Evolutionary conservation across 352 stramenopile genomes (phyloP), one percentile per base, ranked within the genome.

Genomic region (Phytophthora foliorum): DNA sequence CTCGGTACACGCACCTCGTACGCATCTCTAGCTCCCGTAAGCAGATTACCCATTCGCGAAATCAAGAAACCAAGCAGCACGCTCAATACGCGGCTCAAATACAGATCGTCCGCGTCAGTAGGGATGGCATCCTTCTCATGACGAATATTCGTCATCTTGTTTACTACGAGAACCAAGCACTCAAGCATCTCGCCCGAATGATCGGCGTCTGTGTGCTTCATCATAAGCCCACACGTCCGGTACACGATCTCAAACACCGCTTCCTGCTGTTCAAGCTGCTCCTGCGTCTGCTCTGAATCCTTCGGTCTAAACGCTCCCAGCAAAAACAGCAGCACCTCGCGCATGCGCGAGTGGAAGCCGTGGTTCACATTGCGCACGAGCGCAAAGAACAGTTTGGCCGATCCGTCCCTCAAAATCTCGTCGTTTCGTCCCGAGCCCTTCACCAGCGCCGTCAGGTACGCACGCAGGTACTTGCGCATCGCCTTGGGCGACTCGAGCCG

Each of bases 311-410:
- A 95, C 6, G 88, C 78, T 3, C 80, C 74, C 3, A 97, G 74
- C 42, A 97, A 57, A 24, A 90, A 86, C 5, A 90, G 58, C 41
- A 95, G 77, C 32, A 96, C 81, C 21, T 95, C 87, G 24, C 75
- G 68, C 89, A 94, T 95, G 22, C 90, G 77, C 45, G 89, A 96
- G 72, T 97, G 89, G 70, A 97, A 96, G 1, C 88, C 82, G 58
- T 91, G 79, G 49, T 89, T 89, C 13, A 97, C 89, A 51, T 96
- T 96, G 31, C 89, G 89, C 27, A 96, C 69, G 4, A 97, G 73
- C 17, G 79, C 82, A 49, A 97, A 94, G 27, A 95, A 89, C 6
- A 97, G 73, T 53, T 91, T 94, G n/a, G 90, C 86, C n/a, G 87
- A 93, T 9, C 90, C 90, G 45, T 97, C 86, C 11, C 75, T 78